Percentiles rank a stretch among this genome's conserved stretches.
Conservation (phyloP, 257 asterid species). For the Nyctanthes arbortristis region DNA sequence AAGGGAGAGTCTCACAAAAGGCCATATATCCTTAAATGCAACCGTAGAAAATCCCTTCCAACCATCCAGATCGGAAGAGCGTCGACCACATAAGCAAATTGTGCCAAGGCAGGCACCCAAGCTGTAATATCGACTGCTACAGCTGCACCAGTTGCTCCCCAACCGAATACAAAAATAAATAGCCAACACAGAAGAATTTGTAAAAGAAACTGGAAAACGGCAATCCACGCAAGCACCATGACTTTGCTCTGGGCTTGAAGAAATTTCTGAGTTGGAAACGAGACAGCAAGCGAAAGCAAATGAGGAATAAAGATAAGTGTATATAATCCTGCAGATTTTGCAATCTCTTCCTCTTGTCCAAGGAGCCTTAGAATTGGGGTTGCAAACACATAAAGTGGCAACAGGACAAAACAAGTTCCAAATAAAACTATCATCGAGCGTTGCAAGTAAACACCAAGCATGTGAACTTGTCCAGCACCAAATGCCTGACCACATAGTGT, state of each 20-base stretch:
- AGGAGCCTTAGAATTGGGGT: constrained; percentile 49
- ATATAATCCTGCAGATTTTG: constrained; percentile 52
- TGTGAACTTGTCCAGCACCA: constrained; percentile 57
- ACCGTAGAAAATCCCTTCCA: constrained; percentile 62
- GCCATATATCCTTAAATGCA: constrained; percentile 65
- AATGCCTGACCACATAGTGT: constrained; percentile 73
- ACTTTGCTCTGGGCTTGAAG: constrained; percentile 82
- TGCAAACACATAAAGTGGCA: constrained; percentile 55
- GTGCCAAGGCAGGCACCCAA: constrained; percentile 44
- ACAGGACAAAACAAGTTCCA: constrained; percentile 30
- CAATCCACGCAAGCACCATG: constrained; percentile 48
- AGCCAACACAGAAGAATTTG: constrained; percentile 54
- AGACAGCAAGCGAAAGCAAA: constrained; percentile 43
- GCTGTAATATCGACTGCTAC: constrained; percentile 42
- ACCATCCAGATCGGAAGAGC: constrained; percentile 70
- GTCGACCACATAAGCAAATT: constrained; percentile 47
- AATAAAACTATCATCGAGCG: constrained; percentile 50
- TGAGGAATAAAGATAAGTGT: constrained; percentile 52
- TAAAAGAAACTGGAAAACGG: constrained; percentile 33
- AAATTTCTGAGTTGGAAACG: constrained; percentile 57
- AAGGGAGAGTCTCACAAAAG: constrained; percentile 60
- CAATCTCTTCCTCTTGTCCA: constrained; percentile 61
- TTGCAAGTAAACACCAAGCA: constrained; percentile 70
- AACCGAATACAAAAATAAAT: constrained; percentile 39
- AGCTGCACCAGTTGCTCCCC: constrained; percentile 62